Conservation (phyloP, 331 rosid genomes). For the Dryas integrifolia region DNA sequence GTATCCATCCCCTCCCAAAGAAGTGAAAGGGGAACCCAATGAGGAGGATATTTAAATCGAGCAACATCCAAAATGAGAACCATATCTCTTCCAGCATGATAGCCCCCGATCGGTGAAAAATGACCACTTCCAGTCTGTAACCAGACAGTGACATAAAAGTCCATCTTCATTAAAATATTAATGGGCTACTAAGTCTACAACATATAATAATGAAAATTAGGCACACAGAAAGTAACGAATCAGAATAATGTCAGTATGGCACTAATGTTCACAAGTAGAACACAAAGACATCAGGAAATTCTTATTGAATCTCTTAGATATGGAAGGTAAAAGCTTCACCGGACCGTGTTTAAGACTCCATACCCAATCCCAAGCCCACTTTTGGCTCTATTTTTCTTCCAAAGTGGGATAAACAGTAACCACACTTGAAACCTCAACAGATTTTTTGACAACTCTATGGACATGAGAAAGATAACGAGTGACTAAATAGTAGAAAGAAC, state of each 20-base stretch:
- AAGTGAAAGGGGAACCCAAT: conserved; percentile 78
- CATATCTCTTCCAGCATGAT: conserved; percentile 71
- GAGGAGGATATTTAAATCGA: conserved; percentile 88
- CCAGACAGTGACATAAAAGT: conserved; percentile 22
- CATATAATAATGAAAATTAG: not conserved
- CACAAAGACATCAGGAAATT: not conserved
- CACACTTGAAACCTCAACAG: too few relatives aligned
- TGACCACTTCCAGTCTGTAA: conserved; percentile 78
- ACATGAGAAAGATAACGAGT: too few relatives aligned
- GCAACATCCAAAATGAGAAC: conserved; percentile 87
- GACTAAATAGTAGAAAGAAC: conserved; percentile 1
- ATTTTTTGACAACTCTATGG: too few relatives aligned
- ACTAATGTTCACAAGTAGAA: not conserved
- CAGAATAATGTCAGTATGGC: not conserved
- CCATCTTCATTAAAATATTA: not conserved
- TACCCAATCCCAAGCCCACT: too few relatives aligned
- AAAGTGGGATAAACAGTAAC: too few relatives aligned
- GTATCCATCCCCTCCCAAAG: conserved; percentile 77
- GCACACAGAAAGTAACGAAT: not conserved
- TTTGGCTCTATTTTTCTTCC: too few relatives aligned
- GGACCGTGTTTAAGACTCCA: too few relatives aligned
- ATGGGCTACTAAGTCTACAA: not conserved
- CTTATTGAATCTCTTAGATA: not conserved
- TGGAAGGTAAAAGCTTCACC: not conserved
- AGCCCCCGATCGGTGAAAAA: conserved; percentile 87